Percentiles rank a stretch among this genome's conserved stretches.
phyloP scores from a whole-genome alignment of 805 yeast species.

The Ogataea dorogensis region DNA sequence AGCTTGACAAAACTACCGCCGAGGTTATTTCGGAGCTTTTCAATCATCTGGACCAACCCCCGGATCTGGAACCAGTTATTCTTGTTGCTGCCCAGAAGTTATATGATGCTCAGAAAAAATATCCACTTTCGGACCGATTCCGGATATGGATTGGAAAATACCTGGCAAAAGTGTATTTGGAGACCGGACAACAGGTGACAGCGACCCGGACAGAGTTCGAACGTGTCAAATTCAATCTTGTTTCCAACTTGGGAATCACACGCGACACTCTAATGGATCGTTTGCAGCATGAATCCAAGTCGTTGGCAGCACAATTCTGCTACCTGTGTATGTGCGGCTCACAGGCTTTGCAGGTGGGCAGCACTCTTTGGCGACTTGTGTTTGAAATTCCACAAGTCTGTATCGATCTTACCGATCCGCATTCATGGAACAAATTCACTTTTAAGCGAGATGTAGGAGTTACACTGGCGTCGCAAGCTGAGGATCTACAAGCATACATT shows the following conservation, averaged over 20 bases:
- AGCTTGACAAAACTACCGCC: slow-evolving; percentile 1
- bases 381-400: neutral
- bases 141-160: slow-evolving; percentile 34
- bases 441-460: slow-evolving; percentile 2
- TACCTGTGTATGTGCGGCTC: neutral
- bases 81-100: slow-evolving; percentile 17
- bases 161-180: slow-evolving; percentile 30
- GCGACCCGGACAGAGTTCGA: slow-evolving; percentile 23
- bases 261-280: neutral
- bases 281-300: neutral
- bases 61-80: neutral
- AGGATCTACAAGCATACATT: slow-evolving; percentile 24
- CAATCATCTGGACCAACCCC: neutral
- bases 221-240: too few relatives aligned
- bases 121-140: slow-evolving; percentile 17
- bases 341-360: slow-evolving; percentile 1
- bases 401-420: slow-evolving; percentile 1
- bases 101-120: slow-evolving; percentile 20
- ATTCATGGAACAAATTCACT: neutral
- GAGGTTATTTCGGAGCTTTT: slow-evolving; percentile 16
- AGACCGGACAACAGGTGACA: slow-evolving; percentile 25
- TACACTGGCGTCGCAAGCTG: slow-evolving; percentile 31
- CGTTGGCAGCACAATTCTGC: neutral
- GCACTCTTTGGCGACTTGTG: neutral
- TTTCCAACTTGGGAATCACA: too few relatives aligned